Conservation (phyloP, 306 rosid species). For the barrel medic (Medicago truncatula) region MtrunA17r5.0-ANR NC_053048.1:49780501-49781000, state of each 20-base stretch:
- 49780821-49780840: conserved; percentile 70
- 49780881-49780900: conserved; percentile 95
- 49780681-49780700: conserved; percentile 68
- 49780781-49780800: conserved; percentile 63
- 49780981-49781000: conserved; percentile 71
- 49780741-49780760: conserved; percentile 81
- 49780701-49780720: conserved; percentile 92
- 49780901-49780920: conserved; percentile 73
- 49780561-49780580: conserved; percentile 65
- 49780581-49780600: conserved; percentile 65
- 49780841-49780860: conserved; percentile 71
- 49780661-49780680: conserved; percentile 81
- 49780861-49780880: conserved; percentile 78
- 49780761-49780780: conserved; percentile 72
- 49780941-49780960: conserved; percentile 71
- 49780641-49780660: conserved; percentile 60
- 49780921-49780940: conserved; percentile 64
- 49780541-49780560: conserved; percentile 78
- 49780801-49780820: conserved; percentile 59
- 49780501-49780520: conserved; percentile 81
- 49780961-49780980: conserved; percentile 80
- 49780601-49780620: conserved; percentile 67
- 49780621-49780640: conserved; percentile 59
- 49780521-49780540: conserved; percentile 87
- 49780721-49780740: conserved; percentile 89